phyloP scores from a whole-genome alignment of 2,329 filamentous ascomycete species.

The Huntiella abstrusa region DNA sequence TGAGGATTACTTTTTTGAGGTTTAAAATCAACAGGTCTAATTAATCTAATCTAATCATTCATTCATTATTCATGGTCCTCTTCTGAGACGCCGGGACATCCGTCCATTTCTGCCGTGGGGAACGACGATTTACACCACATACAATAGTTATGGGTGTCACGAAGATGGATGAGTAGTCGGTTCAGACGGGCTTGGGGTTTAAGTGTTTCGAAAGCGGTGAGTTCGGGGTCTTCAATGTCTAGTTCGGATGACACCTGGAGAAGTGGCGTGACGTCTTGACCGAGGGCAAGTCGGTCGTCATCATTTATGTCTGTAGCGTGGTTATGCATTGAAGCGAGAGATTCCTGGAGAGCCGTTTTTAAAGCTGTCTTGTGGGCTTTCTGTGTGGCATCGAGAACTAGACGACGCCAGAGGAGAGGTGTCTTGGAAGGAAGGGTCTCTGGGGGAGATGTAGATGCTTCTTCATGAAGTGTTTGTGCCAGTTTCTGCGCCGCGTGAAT shows the following conservation, averaged over 20 bases:
- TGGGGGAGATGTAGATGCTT: conserved; percentile 17
- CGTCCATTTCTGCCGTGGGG: conserved; percentile 55
- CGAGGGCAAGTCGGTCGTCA: conserved; percentile 53
- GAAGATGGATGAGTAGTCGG: conserved; percentile 48
- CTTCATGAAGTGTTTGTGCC: conserved; percentile 55
- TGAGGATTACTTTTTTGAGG: conserved; percentile 85
- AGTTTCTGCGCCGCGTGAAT: conserved; percentile 65
- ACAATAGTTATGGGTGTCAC: conserved; percentile 61
- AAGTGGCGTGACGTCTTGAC: conserved; percentile 34
- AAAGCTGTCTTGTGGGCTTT: conserved; percentile 49
- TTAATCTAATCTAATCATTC: background rate
- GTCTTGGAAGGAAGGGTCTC: conserved; percentile 24
- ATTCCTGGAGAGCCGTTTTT: conserved; percentile 47
- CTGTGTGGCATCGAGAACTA: conserved; percentile 25
- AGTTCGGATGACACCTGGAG: conserved; percentile 48
- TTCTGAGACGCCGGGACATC: conserved; percentile 72
- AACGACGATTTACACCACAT: conserved; percentile 92
- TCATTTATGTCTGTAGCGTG: conserved; percentile 32
- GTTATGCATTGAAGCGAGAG: conserved; percentile 24
- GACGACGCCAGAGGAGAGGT: conserved; percentile 60
- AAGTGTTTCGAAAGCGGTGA: conserved; percentile 61
- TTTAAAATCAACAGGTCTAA: conserved; percentile 16
- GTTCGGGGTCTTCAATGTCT: conserved; percentile 61
- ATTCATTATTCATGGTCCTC: conserved; percentile 47
- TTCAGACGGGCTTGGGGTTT: conserved; percentile 46